Percentiles rank a stretch among this genome's conserved stretches.
phyloP scores from a whole-genome alignment of 225 moss, liverwort and hornwort genomes.

The Takakia lepidozioides region DNA sequence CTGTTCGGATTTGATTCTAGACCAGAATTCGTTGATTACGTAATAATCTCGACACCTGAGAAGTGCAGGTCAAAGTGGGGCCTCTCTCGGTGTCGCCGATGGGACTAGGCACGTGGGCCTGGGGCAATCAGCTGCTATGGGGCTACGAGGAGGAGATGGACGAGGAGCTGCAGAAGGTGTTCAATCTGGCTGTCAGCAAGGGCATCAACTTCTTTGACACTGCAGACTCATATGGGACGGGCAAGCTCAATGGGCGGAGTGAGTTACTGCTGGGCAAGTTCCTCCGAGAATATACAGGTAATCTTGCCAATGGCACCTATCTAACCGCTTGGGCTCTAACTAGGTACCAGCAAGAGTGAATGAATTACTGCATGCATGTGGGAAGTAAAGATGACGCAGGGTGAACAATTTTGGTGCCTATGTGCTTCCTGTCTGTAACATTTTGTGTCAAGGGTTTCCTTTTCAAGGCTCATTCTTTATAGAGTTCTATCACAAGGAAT shows the following conservation, averaged over 20 bases:
- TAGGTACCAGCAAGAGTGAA: no score
- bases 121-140: constrained; percentile 96
- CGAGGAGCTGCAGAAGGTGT: constrained; percentile 81
- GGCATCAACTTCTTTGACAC: constrained; percentile 94
- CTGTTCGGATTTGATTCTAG: no score
- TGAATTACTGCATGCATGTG: no score
- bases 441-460: no score
- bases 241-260: constrained; percentile 89
- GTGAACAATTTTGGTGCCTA: no score
- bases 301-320: background rate
- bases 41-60: background rate
- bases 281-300: constrained; percentile 74
- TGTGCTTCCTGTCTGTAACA: no score
- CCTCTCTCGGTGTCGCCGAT: constrained; percentile 79
- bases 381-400: no score
- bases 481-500: no score
- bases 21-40: background rate
- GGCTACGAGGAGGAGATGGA: constrained; percentile 92
- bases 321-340: no score
- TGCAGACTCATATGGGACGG: constrained; percentile 95
- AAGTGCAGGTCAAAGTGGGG: constrained; percentile 62
- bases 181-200: constrained; percentile 64
- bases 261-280: constrained; percentile 83
- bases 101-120: constrained; percentile 99
- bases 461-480: no score